A percentile compares a stretch with the other conserved stretches of the same genome.
Conservation (phyloP, 164 flowering plant species). For the Nymphaea colorata region DNA sequence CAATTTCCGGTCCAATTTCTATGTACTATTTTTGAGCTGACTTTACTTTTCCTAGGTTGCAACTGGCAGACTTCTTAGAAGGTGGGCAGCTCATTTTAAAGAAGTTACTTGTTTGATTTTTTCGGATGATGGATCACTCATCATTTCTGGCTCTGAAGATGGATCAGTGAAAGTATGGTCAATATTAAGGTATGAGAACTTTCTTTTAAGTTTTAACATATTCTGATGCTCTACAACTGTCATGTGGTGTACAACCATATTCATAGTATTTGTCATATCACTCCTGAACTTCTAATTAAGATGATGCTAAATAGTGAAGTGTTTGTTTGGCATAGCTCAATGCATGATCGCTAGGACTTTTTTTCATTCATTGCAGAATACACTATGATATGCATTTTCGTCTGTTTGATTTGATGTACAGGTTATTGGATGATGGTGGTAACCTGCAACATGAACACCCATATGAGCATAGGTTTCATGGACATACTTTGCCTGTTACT, state of each 20-base stretch:
- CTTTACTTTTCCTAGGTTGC: constrained; percentile 30
- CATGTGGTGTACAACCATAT: too few relatives aligned
- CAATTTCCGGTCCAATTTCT: too few relatives aligned
- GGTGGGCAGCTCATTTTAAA: constrained; percentile 81
- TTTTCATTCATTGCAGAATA: too few relatives aligned
- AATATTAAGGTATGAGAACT: constrained; percentile 36
- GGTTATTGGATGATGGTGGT: constrained; percentile 50
- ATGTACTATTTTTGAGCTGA: too few relatives aligned
- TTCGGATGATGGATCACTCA: constrained; percentile 58
- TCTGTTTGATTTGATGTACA: constrained; percentile 6
- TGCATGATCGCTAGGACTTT: too few relatives aligned
- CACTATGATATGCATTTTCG: too few relatives aligned
- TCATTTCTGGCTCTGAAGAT: constrained; percentile 78
- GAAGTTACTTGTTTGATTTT: constrained; percentile 65
- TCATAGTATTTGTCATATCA: too few relatives aligned
- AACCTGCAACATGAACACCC: constrained; percentile 11
- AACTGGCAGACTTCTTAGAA: constrained; percentile 61
- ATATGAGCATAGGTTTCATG: constrained; percentile 48
- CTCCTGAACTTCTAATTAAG: too few relatives aligned
- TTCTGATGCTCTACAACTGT: too few relatives aligned
- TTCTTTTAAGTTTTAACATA: background rate
- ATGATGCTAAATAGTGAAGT: too few relatives aligned
- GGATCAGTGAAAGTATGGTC: constrained; percentile 77
- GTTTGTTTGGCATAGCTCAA: too few relatives aligned
- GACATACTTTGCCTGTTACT: constrained; percentile 56